Evolutionary conservation across 2,329 filamentous ascomycete species (phyloP), one percentile per base, ranked within the genome.

Genomic region (Penicillium brevicompactum): DNA sequence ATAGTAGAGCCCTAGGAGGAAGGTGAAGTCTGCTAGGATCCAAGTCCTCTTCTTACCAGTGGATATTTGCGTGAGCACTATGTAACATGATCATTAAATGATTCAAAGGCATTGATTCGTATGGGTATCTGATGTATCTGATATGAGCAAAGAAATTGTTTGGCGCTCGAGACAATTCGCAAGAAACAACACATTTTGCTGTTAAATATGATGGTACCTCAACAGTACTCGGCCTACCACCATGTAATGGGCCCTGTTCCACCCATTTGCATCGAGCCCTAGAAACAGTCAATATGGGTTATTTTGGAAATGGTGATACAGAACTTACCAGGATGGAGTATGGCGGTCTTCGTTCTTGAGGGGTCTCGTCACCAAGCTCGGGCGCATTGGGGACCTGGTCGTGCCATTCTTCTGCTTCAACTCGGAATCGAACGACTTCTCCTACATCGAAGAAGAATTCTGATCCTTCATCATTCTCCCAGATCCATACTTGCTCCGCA

Each of bases 381-480:
- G 88, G 84, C 49, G 87, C 86, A 54, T 84, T 82, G 0, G 93
- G 88, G 41, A 89, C 87, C 73, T 96, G 89, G 71, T 97, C 93
- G 57, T 91, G 85, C 92, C 94, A 99, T 62, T 90, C 85, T 76
- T 99, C 94, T 48, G 88, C 84, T 64, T 95, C 86, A 40, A 97
- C 87, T 21, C 91, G 84, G 67, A 97, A 89, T 40, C 93, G 85
- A 27, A 96, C 92, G 66, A 89, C 86, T 76, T 97, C 94, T 68
- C 93, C 88, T 66, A 87, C 88, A 73, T 99, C 94, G 73, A 94
- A 96, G 72, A 89, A 96, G 63, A 96, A 85, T 27, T 87, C 82
- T 14, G 87, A 82, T 30, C 84, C 87, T 14, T 91, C 82, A 24
- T 84, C 89, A 9, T 87, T 84, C 30, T 88, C 84, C 90, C 91